These are phyloP conservation scores for Phaeotremella skinneri DNA, from an alignment of 768 basidiomycete species.

Conservation along the genomic window DNA sequence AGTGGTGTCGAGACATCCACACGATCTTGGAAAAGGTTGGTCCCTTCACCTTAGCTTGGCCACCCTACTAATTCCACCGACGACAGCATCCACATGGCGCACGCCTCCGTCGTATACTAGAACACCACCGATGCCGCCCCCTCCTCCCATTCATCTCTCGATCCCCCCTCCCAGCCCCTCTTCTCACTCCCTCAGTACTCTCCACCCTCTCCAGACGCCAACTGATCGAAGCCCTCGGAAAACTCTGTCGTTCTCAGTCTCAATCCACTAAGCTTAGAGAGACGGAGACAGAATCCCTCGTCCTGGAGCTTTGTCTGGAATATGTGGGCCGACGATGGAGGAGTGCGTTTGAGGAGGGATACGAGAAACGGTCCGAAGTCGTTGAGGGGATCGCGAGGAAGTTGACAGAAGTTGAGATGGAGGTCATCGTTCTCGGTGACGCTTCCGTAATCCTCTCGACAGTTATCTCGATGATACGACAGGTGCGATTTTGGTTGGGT, in stretches of 20 bases:
- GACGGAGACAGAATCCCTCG: slow-evolving; percentile 8
- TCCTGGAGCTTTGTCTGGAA: slow-evolving; percentile 31
- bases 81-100: background rate
- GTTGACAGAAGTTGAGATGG: slow-evolving; percentile 36
- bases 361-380: slow-evolving; percentile 1
- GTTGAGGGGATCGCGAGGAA: slow-evolving; percentile 35
- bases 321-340: slow-evolving; percentile 29
- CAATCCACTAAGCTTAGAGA: slow-evolving; percentile 4
- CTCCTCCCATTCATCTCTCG: slow-evolving; percentile 7
- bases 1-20: slow-evolving; percentile 28
- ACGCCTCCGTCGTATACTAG: background rate
- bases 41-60: no score
- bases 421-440: slow-evolving; percentile 29
- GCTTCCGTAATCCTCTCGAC: slow-evolving; percentile 6
- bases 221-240: slow-evolving; percentile 24
- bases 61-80: background rate
- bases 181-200: background rate
- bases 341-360: background rate
- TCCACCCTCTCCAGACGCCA: slow-evolving; percentile 14
- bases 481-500: slow-evolving; percentile 34
- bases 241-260: background rate
- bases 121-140: slow-evolving; percentile 9
- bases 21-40: slow-evolving; percentile 23
- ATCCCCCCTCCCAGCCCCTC: slow-evolving; percentile 13
- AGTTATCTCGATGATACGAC: slow-evolving; percentile 27